Evolutionary conservation across 129 eudicot genomes (phyloP), one percentile per base, ranked within the genome.

Genomic region (Logfia minima): DNA sequence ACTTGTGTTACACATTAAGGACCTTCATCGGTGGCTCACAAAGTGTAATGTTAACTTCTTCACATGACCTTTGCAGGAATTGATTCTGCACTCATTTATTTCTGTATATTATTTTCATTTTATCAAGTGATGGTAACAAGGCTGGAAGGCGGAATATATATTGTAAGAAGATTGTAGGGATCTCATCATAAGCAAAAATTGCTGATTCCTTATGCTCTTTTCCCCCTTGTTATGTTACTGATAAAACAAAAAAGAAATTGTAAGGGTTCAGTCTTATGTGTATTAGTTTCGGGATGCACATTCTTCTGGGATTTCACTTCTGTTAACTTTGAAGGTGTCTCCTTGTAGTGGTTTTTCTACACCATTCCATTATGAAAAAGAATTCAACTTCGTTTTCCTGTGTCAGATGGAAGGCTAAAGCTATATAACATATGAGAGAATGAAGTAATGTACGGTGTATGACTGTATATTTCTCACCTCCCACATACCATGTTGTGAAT

Each of bases 51-150:
- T 64, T 43, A 48, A 48, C 61, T 8, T 53, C 64, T 52, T 52
- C 18, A 72, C 8, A 18, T 48, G 56, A 35, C 5, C 8, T 6
- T 35, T 35, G 39, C 39, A 35, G 34, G 2, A 31, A 31, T 31
- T 35, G 28, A 19, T 62, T 61, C 37, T 71, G 31, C 59, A 23
- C 66, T 48, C 14, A 26, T 45, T 56, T 72, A 66, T 52, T 61
- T 61, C 62, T 88, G 87, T 85, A 85, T 66, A 88, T 78, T 85
- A 79, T 83, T 80, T 63, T 58, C 31, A 63, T 26, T 72, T 74
- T 35, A 1, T 35, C 41, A 7, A 35, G 10, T 7, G 41, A 37
- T 37, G 41, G 10, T 7, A 37, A 37, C 10, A 34, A 34, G 37
- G 37, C 37, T 34, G 37, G 37, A 34, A 34, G 37, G 37, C 7